Evolutionary conservation across 805 yeast genomes (phyloP), one percentile per base, ranked within the genome.

Genomic region (Candida cerambycidarum): DNA sequence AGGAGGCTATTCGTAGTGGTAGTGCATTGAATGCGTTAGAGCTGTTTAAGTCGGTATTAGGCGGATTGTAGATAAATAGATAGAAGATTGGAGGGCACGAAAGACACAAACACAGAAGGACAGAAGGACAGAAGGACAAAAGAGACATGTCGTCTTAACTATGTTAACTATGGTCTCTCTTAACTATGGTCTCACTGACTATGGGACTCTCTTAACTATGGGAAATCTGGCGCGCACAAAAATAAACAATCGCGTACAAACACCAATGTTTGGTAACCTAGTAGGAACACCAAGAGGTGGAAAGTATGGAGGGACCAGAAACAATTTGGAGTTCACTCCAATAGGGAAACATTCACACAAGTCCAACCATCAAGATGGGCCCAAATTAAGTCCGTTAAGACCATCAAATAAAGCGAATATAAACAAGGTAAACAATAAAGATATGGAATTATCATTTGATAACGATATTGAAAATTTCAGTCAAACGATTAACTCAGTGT

Each of bases 1-100:
- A 80, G 49, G 63, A 74, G 27, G 75, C 93, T 32, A 85, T 93
- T 24, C 56, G 57, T 6, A 69, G 78, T 1, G 97, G 97, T 0
- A 55, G 68, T 4, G 96, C 98, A 1, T 61, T 72, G 42, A 43
- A 58, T 34, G 79, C 90, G 0, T 69, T 93, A 31, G 69, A 75
- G 11, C 58, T 55, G 5, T 87, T 89, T 56, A 73, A 59, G 48
- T 39, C 30, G 5, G 60, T 61, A 13, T 39, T 52, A 18, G 39
- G 42, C 16, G 33, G 32, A 10, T 31, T 50, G 15, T 46, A 45
- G 36, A 17, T 8, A 5, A 16, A 17, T 25, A 12, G n/a, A 25
- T 25, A 25, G 25, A 7, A 21, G 25, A 21, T 21, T 21, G 10
- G 25, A 7, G 25, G 25, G 10, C 25, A 21, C 10, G n/a, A n/a